Conservation (phyloP, 495 filamentous ascomycete genomes). For the Parachaetomium inaequale region DNA sequence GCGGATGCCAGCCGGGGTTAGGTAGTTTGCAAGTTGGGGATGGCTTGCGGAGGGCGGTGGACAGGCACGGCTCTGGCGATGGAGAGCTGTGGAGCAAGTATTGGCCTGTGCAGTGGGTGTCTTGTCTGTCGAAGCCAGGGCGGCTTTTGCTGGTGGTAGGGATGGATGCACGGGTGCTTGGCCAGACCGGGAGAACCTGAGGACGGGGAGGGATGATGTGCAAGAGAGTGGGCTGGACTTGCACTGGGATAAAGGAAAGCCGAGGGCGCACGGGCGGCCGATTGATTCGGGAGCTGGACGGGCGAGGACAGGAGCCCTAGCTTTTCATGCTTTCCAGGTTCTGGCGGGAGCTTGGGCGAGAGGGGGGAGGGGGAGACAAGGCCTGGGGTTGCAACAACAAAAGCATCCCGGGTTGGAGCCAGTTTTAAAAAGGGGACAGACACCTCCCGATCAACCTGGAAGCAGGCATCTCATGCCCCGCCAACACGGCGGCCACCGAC, state of each 20-base stretch:
- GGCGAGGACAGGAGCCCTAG: conserved; percentile 4
- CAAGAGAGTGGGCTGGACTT: neutral
- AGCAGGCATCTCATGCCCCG: neutral
- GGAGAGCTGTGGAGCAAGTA: conserved; percentile 21
- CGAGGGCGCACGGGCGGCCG: conserved; percentile 7
- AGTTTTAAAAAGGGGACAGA: neutral
- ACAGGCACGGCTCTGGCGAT: conserved; percentile 15
- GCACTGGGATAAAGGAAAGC: neutral
- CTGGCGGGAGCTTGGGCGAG: conserved; percentile 3
- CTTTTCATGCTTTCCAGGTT: conserved; percentile 15
- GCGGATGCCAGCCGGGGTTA: conserved; percentile 7
- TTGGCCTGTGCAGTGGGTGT: conserved; percentile 14
- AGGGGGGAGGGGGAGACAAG: conserved; percentile 5
- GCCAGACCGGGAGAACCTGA: conserved; percentile 2
- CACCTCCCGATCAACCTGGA: neutral
- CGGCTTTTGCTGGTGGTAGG: conserved; percentile 7
- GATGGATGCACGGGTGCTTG: conserved; percentile 11
- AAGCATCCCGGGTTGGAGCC: neutral
- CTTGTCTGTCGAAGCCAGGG: conserved; percentile 7
- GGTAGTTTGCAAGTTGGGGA: neutral
- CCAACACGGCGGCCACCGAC: neutral
- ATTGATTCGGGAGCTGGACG: conserved; percentile 4
- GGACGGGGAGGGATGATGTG: neutral
- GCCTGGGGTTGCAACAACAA: conserved; percentile 6
- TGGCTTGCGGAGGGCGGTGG: conserved; percentile 14